phyloP scores from a whole-genome alignment of 1,284 basidiomycete genomes.

The Fomitopsis betulina region DNA sequence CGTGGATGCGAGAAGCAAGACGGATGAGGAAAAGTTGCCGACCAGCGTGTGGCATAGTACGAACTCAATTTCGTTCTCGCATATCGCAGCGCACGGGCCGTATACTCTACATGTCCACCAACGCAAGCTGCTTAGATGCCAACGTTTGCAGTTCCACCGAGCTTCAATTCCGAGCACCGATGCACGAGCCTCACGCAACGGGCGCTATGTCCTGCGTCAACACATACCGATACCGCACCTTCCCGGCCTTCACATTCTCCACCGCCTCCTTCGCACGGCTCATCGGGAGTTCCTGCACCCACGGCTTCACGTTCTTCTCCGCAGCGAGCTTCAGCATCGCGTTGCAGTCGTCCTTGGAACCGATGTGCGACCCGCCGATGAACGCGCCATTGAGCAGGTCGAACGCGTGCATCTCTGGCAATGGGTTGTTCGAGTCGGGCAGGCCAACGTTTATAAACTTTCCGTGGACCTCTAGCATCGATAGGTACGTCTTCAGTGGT shows the following conservation, averaged over 20 bases:
- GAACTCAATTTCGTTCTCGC: no score
- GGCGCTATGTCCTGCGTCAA: conserved; percentile 31
- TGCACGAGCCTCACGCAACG: background rate
- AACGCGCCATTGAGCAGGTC: conserved; percentile 34
- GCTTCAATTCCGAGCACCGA: background rate
- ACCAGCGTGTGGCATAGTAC: no score
- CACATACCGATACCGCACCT: conserved; percentile 46
- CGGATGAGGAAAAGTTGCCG: no score
- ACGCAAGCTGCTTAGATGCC: background rate
- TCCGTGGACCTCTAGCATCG: conserved; percentile 45
- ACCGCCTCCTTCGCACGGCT: conserved; percentile 50
- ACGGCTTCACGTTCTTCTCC: conserved; percentile 46
- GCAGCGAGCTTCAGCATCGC: conserved; percentile 55
- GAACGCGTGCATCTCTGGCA: conserved; percentile 33
- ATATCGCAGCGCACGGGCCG: no score
- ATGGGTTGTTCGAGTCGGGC: conserved; percentile 33
- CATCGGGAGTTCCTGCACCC: conserved; percentile 51
- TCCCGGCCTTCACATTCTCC: conserved; percentile 45
- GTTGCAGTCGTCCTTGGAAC: conserved; percentile 58
- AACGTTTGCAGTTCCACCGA: background rate
- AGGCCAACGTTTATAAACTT: conserved; percentile 49
- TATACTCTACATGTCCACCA: background rate
- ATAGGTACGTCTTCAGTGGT: conserved; percentile 32
- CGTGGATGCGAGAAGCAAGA: no score
- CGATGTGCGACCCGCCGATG: conserved; percentile 46